phyloP scores from a whole-genome alignment of 2,329 filamentous ascomycete genomes.

The Ascocoryne sarcoides region DNA sequence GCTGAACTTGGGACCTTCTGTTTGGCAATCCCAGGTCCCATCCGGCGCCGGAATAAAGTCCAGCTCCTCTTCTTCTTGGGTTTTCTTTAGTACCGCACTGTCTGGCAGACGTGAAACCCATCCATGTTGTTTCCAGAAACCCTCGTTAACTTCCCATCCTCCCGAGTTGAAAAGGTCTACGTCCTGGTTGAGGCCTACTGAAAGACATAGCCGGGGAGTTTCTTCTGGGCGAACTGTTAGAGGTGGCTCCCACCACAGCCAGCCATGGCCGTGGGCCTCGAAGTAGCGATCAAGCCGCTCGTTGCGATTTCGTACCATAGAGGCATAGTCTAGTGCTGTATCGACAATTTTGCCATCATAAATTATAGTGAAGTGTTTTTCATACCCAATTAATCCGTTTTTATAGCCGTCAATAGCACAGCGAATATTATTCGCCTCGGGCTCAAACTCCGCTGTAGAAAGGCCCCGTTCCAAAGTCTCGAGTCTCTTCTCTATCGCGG shows the following conservation, averaged over 20 bases:
- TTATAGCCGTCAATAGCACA: slow-evolving; percentile 36
- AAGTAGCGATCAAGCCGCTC: slow-evolving; percentile 34
- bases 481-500: slow-evolving; percentile 28
- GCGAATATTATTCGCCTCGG: slow-evolving; percentile 34
- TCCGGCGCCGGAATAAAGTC: background rate
- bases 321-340: slow-evolving; percentile 30
- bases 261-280: slow-evolving; percentile 31
- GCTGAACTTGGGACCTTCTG: slow-evolving; percentile 23
- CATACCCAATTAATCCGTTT: slow-evolving; percentile 33
- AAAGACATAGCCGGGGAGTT: background rate
- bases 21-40: slow-evolving; percentile 6
- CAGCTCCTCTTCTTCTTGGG: background rate
- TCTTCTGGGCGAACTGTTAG: slow-evolving; percentile 22
- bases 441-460: slow-evolving; percentile 27
- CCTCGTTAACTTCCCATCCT: slow-evolving; percentile 12
- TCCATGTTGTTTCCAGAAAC: slow-evolving; percentile 16
- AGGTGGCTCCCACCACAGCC: slow-evolving; percentile 40
- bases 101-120: slow-evolving; percentile 10
- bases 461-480: slow-evolving; percentile 28
- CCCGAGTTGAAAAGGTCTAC: slow-evolving; percentile 5
- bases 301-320: slow-evolving; percentile 32
- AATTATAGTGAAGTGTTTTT: slow-evolving; percentile 33
- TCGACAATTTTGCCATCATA: slow-evolving; percentile 37
- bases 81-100: background rate
- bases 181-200: slow-evolving; percentile 1